phyloP scores from a whole-genome alignment of 495 filamentous ascomycete genomes.

The Letharia lupina region DNA sequence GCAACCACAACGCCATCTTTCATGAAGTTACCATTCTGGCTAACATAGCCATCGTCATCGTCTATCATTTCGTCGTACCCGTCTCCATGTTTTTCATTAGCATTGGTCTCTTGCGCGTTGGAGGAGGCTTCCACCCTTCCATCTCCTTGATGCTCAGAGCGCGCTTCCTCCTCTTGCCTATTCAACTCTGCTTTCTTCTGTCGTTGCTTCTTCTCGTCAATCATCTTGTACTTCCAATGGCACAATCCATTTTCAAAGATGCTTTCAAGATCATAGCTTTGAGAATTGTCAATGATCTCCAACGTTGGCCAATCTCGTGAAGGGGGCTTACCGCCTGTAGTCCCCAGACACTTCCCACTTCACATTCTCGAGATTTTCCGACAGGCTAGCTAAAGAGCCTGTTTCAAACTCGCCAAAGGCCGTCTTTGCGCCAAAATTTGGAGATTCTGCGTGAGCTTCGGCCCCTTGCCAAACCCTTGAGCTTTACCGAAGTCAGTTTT shows the following conservation, averaged over 20 bases:
- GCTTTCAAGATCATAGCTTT: background rate
- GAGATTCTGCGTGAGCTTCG: background rate
- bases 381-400: background rate
- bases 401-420: background rate
- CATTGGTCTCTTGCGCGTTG: background rate
- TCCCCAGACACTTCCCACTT: background rate
- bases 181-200: background rate
- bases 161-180: background rate
- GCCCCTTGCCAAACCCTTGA: background rate
- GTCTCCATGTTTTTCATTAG: background rate
- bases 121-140: background rate
- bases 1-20: background rate
- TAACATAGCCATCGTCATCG: background rate
- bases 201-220: background rate
- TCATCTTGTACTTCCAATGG: background rate
- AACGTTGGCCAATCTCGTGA: background rate
- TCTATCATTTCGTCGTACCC: background rate
- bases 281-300: background rate
- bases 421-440: background rate
- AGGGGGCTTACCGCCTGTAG: background rate
- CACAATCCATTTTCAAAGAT: background rate
- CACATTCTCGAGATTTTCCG: background rate
- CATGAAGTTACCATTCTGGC: background rate
- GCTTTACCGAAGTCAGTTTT: background rate
- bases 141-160: background rate